A percentile compares a stretch with the other conserved stretches of the same genome.
phyloP scores from a whole-genome alignment of 345 rosid genomes.

The Gynandropsis gynandra region DNA sequence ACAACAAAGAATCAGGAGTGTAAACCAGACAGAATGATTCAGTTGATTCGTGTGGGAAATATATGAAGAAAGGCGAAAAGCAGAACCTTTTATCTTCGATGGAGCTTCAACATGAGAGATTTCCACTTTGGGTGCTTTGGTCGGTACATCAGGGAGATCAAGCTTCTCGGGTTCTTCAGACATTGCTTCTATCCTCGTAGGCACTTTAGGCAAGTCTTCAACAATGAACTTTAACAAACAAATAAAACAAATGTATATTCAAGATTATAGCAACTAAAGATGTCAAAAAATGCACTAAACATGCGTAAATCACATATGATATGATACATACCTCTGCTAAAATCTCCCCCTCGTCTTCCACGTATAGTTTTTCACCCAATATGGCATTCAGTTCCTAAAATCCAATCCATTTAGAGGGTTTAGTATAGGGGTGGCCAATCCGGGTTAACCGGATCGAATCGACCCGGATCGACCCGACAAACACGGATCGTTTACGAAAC shows the following conservation, averaged over 20 bases:
- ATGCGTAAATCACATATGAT: too few species aligned
- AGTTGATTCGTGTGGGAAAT: background rate
- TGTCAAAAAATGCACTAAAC: too few species aligned
- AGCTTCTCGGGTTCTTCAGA: slow-evolving; percentile 44
- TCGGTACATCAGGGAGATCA: slow-evolving; percentile 80
- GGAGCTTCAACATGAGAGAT: slow-evolving; percentile 31
- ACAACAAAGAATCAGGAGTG: background rate
- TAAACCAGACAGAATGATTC: too few species aligned
- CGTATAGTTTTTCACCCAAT: slow-evolving; percentile 85
- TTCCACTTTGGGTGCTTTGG: slow-evolving; percentile 33
- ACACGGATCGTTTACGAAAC: too few species aligned
- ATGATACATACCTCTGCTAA: slow-evolving; percentile 66
- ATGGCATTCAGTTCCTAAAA: slow-evolving; percentile 82
- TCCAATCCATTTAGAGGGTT: slow-evolving; percentile 1
- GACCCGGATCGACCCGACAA: too few species aligned
- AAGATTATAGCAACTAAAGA: slow-evolving; percentile 6
- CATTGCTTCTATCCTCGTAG: slow-evolving; percentile 27
- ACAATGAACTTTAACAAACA: slow-evolving; percentile 40
- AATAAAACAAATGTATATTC: background rate
- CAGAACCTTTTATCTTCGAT: slow-evolving; percentile 52
- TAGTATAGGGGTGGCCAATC: too few species aligned
- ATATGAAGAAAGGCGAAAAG: slow-evolving; percentile 18
- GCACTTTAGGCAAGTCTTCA: slow-evolving; percentile 79
- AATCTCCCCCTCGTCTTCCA: slow-evolving; percentile 92
- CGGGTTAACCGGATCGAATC: too few species aligned